Base-by-base conservation (phyloP, 176 grass and related monocot genomes). In the Aegilops longissima region DNA sequence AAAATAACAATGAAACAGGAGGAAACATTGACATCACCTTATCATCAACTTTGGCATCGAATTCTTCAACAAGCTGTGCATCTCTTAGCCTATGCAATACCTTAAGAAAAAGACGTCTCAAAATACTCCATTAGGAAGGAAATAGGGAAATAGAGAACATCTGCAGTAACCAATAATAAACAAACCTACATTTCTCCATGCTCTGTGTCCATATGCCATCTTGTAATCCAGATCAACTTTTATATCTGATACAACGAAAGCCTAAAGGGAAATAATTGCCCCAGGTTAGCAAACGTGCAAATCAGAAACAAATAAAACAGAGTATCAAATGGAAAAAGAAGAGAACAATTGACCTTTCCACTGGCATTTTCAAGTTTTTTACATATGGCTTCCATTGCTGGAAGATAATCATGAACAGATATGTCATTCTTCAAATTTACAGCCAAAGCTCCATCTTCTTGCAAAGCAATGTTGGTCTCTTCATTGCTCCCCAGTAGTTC, bases 351-450 rank as follows among this genome's bases (percentile, higher is more conserved):
- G 64, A 97, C 92, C 97, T 98, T 98, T 88, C 85, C 97, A 25
- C 88, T 91, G 64, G 90, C 92, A 91, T 91, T 61, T 89, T 96
- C 97, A 62, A 98, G 97, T 80, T 96, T 96, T 77, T 94, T 90
- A 80, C 97, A 98, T 88, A 98, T 90, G n/a, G 88, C 92, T 88
- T 96, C 94, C 92, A 98, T 98, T 87, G 86, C 94, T 80, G 97
- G 97, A 80, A 95, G 84, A 82, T 84, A 93, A 83, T 98, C 89
- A 79, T 92, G 92, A 87, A 98, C 63, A 23, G 86, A 91, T 73
- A 94, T 49, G 80, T 94, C 97, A 61, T 88, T 89, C 76, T 91
- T 92, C 54, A 61, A 54, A 78, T 81, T 83, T 85, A 77, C 36
- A 82, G 83, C 44, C 80, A 59, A 85, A 79, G 61, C 70, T 77